Base-by-base conservation (phyloP, 2,329 filamentous ascomycete genomes). In the Tolypocladium ovalisporum region DNA sequence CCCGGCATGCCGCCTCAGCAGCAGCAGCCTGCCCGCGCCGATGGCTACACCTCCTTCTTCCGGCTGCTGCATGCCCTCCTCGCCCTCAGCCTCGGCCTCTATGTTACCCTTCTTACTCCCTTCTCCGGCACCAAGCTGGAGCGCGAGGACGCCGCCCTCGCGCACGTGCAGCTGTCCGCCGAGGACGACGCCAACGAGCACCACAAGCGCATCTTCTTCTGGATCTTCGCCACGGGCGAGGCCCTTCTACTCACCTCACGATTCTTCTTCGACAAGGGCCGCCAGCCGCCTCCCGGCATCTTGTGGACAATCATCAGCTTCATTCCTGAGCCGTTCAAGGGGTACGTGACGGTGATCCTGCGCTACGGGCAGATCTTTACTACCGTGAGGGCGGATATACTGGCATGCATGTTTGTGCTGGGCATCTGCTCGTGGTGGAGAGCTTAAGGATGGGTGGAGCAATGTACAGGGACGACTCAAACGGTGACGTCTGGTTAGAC, bases 221-320 rank as follows among this genome's bases (percentile, higher is more conserved):
- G 85, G 76, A 79, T 88, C n/a, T 94, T 93, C 68, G 86, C 88
- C 7, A 90, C 88, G 0, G 85, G 83, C 36, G 88, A 94, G 73
- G 79, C 89, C 13, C 68, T 89, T 56, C 75, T 93, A 61, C 82
- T 93, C 62, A 87, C 84, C 1, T 85, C 82, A 35, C 78, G 88
- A 29, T 89, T 87, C 68, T 84, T 90, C 63, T 67, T 90, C 55
- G 87, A 90, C 64, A 83, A 82, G 63, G 80, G 80, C 29, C 70
- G 75, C 42, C 68, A 80, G 52, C 81, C 81, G 59, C 81, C 81
- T 3, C 72, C 76, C 32, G 87, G 87, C 3, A 79, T 88, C 58
- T 63, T 90, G 60, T 84, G 84, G 60, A 87, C 79, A 29, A 73
- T 86, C 44, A 76, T 80, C 5, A 79, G 82, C 6, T 83, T 90